Percentiles rank a stretch among this genome's conserved stretches.
Conservation (phyloP, 2,329 filamentous ascomycete species). For the Aspergillus udagawae region DNA sequence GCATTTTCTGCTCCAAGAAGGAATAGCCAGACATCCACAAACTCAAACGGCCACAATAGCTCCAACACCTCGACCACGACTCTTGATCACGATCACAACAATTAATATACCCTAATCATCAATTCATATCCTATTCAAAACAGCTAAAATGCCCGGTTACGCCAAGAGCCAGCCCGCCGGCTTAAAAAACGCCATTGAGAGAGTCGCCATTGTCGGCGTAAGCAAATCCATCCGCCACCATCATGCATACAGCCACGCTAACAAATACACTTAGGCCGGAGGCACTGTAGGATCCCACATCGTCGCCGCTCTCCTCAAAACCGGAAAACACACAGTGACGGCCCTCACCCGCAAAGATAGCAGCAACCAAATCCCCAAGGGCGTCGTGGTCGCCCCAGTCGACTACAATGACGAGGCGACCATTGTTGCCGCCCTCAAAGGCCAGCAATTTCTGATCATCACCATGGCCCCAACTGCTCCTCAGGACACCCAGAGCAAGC, state of each 20-base stretch:
- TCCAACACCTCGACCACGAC: conserved; percentile 1
- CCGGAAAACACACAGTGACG: conserved; percentile 50
- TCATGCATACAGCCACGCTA: conserved; percentile 4
- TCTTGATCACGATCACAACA: conserved; percentile 4
- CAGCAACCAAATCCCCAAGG: conserved; percentile 40
- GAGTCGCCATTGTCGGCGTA: conserved; percentile 40
- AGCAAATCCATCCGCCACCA: conserved; percentile 4
- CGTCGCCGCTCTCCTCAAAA: conserved; percentile 38
- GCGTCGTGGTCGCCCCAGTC: conserved; percentile 41
- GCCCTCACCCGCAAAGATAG: conserved; percentile 48
- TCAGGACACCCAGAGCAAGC: conserved; percentile 44
- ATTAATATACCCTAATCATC: background rate
- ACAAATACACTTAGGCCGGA: conserved; percentile 26
- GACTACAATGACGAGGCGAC: conserved; percentile 48
- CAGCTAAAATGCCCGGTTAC: conserved; percentile 17
- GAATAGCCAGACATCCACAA: background rate
- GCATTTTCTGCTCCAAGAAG: conserved; percentile 6
- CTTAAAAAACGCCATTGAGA: conserved; percentile 32
- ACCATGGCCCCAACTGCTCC: conserved; percentile 47
- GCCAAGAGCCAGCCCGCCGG: conserved; percentile 19
- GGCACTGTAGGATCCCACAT: conserved; percentile 31
- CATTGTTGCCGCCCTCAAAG: conserved; percentile 49
- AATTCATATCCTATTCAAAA: background rate
- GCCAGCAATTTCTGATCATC: conserved; percentile 57
- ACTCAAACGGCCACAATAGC: conserved; percentile 4